These are phyloP conservation scores for Rhizophagus prolifer DNA, from an alignment of 192 early-diverging fungal species.

Conservation along the genomic window DNA sequence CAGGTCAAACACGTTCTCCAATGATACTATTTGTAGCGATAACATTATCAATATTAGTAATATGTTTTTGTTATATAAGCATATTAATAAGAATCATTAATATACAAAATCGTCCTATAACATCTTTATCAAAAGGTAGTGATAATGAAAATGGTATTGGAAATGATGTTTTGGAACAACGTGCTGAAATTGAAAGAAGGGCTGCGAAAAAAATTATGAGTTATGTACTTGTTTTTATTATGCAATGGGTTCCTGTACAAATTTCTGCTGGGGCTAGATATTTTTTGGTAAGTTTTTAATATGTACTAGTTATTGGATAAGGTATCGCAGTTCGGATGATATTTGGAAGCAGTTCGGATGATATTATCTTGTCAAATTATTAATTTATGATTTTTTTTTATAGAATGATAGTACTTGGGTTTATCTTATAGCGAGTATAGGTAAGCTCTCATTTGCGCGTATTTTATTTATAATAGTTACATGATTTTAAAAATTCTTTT, in stretches of 20 bases:
- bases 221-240: conserved; percentile 1
- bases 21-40: neutral
- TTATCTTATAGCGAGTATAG: neutral
- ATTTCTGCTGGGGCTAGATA: neutral
- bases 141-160: neutral
- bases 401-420: conserved; percentile 8
- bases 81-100: neutral
- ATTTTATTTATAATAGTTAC: too few relatives aligned
- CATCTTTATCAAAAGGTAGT: neutral
- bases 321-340: too few relatives aligned
- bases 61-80: neutral
- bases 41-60: neutral
- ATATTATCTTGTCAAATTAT: too few relatives aligned
- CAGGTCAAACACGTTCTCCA: neutral
- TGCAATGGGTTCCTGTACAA: neutral
- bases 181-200: neutral
- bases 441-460: too few relatives aligned
- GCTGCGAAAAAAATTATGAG: neutral
- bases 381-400: too few relatives aligned
- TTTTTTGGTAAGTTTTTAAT: too few relatives aligned
- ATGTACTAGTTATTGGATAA: too few relatives aligned
- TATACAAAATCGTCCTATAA: neutral
- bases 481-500: too few relatives aligned
- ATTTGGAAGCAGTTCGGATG: too few relatives aligned
- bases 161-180: neutral